These are phyloP conservation scores for Huntiella bhutanensis DNA, from an alignment of 2,329 filamentous ascomycete genomes.

Conservation along the genomic window DNA sequence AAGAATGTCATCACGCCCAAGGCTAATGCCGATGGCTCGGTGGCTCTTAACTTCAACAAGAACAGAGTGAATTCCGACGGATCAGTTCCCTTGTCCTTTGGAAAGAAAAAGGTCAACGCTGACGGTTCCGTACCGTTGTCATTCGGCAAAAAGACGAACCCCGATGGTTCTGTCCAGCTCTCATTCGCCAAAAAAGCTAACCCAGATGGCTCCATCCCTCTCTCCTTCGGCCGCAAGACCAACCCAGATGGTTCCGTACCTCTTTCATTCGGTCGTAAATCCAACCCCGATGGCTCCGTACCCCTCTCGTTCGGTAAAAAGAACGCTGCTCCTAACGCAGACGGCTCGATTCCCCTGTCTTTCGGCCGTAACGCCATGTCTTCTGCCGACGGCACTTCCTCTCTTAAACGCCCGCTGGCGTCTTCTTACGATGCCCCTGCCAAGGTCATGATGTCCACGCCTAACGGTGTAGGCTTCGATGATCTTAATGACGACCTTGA, in stretches of 20 bases:
- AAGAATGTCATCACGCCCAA: slow-evolving; percentile 16
- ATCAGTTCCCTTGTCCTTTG: slow-evolving; percentile 24
- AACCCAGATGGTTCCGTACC: slow-evolving; percentile 1
- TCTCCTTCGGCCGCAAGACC: slow-evolving; percentile 20
- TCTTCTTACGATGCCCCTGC: slow-evolving; percentile 12
- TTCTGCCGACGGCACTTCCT: slow-evolving; percentile 13
- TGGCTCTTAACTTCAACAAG: slow-evolving; percentile 27
- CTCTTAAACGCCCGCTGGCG: slow-evolving; percentile 13
- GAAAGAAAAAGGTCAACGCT: slow-evolving; percentile 36
- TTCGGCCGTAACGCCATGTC: slow-evolving; percentile 17
- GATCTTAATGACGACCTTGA: slow-evolving; percentile 40
- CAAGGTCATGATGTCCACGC: slow-evolving; percentile 17
- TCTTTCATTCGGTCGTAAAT: slow-evolving; percentile 16
- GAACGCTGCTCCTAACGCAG: neutral
- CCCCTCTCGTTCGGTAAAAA: slow-evolving; percentile 23
- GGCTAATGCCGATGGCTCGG: slow-evolving; percentile 13
- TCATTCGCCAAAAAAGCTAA: slow-evolving; percentile 36
- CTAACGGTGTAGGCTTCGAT: slow-evolving; percentile 46
- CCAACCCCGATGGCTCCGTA: slow-evolving; percentile 31
- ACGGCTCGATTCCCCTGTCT: slow-evolving; percentile 9
- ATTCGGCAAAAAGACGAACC: slow-evolving; percentile 43
- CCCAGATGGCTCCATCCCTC: slow-evolving; percentile 32
- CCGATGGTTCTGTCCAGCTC: slow-evolving; percentile 16
- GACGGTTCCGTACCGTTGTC: slow-evolving; percentile 17
- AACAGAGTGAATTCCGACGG: slow-evolving; percentile 17